Evolutionary conservation across 2,329 filamentous ascomycete species (phyloP).

Genomic region (Cryphonectria nitschkei): DNA sequence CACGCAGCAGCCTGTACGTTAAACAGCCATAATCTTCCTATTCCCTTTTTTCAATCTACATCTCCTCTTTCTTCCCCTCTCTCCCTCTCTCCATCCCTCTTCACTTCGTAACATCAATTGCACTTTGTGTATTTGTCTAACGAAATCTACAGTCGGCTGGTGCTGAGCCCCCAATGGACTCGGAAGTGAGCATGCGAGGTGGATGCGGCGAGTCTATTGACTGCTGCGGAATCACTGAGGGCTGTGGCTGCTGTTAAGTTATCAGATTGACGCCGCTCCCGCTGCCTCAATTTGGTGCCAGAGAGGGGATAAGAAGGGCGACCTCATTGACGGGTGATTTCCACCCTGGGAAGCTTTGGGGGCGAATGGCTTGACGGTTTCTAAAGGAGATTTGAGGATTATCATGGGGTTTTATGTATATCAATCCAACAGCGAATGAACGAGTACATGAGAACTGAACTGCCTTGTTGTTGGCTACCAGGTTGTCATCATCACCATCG

Average conservation of each 20-base stretch:
- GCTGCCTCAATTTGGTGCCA: background rate
- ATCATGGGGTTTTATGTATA: background rate
- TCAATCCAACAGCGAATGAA: background rate
- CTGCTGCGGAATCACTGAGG: conserved; percentile 27
- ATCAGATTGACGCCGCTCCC: background rate
- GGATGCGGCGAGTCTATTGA: conserved; percentile 26
- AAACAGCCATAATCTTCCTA: background rate
- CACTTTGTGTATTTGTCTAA: background rate
- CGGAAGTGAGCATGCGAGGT: conserved; percentile 25
- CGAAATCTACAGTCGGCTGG: background rate
- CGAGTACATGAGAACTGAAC: background rate
- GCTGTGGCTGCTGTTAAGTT: conserved; percentile 19
- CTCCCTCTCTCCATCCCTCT: background rate
- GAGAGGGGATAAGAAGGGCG: background rate
- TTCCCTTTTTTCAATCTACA: background rate
- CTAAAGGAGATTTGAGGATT: background rate
- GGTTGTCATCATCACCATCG: background rate
- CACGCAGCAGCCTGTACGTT: conserved; percentile 39
- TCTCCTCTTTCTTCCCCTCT: background rate
- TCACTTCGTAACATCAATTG: no score
- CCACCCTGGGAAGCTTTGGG: background rate
- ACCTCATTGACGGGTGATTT: background rate
- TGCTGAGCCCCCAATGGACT: conserved; percentile 17
- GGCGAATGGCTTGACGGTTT: background rate
- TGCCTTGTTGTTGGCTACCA: background rate